Base-by-base conservation (phyloP, 1,284 basidiomycete species). In the Leccinum griseonigrum region DNA sequence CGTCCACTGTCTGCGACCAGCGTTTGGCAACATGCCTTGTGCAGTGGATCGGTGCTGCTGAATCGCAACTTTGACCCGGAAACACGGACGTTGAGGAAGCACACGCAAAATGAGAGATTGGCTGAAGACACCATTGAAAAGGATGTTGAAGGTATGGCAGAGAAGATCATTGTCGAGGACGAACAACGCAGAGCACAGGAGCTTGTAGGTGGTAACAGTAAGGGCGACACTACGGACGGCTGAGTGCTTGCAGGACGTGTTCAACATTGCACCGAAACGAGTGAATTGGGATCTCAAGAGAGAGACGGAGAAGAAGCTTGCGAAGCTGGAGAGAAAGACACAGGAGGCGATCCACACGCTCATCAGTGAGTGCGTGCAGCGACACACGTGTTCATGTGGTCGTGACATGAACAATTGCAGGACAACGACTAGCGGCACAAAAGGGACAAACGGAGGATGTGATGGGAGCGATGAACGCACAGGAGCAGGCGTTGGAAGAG, bases 231-330 rank as follows among this genome's bases (percentile, higher is more conserved):
- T 4, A 40, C 28, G 61, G 57, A 63, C 57, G n/a, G 40, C 63
- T 63, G 61, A 67, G 59, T 52, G 26, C 54, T 58, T 32, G 55
- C 72, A 97, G 94, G 95, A 98, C 71, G 82, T 98, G 29, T 92
- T 95, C 74, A 98, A 97, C 73, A 98, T 99, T 67, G 96, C 96
- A 29, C 97, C 97, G 1, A 97, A 96, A 81, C 84, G 94, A 56
- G 87, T 92, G 10, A 98, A 98, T 75, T 98, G 97, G 96, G 97
- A 98, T 76, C 79, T 99, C 66, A 98, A 97, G 75, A 87, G 96
- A 54, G 95, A 98, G 71, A 88, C 96, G 77, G 92, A 94, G 60
- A 94, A 91, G 77, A 92, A 96, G 71, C 81, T 97, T 58, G 83
- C 86, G 11, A 96, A 90, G 73, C 80, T 98, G n/a, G 94, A 97